Base-by-base conservation (phyloP, 1,284 basidiomycete genomes). In the Puccinia triticina region DNA sequence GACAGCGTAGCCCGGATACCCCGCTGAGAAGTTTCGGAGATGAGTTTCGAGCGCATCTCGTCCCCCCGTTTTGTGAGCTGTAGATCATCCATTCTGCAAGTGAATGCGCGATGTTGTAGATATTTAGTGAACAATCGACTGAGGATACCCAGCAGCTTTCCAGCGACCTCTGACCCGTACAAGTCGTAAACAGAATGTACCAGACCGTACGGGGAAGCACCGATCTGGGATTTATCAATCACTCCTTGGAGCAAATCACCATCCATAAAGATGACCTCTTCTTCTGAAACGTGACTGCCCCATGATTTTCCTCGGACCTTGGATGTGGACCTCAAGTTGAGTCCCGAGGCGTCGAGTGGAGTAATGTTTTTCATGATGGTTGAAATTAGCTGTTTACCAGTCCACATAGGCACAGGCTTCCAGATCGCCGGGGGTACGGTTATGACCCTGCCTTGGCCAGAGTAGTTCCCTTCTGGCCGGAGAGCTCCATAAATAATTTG, bases 161-260 rank as follows among this genome's bases (percentile, higher is more conserved):
- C 97, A 12, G 97, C 96, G 26, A 91, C 89, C 84, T 93, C 92
- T 16, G 96, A 89, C 5, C 97, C 96, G 87, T 98, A 99, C n/a
- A 99, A 89, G 86, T 99, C 97, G 88, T 96, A 95, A n/a, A 97
- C 93, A 0, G 97, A 97, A 87, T 99, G 97, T 23, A 99, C 94
- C 61, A 99, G 91, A 88, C 97, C 97, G 87, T 93, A 99, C 10
- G 97, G 93, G 0, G 94, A 93, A 26, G 97, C 96, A 87, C 97
- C 97, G 87, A 98, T 97, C 74, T 97, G 94, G 23, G 95, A 93
- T 89, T 99, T 99, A 89, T 99, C 97, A 83, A 99, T 90, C 53
- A 98, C 90, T 89, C 97, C 93, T 85, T 92, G 92, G 55, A 99
- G 90, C 7, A 99, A 90, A 87, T 99, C 94, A 71, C 97, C 96